A percentile compares a stretch with the other conserved stretches of the same genome.
phyloP scores from a whole-genome alignment of 202 grass and related monocot species.

The Eragrostis tef region DNA sequence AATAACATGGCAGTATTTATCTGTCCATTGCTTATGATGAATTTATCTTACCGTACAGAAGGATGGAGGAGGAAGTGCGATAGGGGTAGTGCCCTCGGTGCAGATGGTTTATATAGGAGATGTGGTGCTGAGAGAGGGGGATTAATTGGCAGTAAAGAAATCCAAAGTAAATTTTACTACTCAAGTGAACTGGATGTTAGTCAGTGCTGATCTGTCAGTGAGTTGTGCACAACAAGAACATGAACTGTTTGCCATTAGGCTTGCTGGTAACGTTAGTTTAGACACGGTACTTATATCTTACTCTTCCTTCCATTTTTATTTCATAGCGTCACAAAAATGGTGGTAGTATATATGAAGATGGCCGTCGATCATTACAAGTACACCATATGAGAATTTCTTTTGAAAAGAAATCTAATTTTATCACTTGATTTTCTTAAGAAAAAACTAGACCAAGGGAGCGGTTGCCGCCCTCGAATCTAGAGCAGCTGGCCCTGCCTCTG shows the following conservation, averaged over 20 bases:
- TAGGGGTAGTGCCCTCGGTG: background rate
- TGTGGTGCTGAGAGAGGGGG: background rate
- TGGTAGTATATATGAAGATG: too few relatives aligned
- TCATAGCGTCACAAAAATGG: too few relatives aligned
- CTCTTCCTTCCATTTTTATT: too few relatives aligned
- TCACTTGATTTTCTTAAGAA: background rate
- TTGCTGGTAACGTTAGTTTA: too few relatives aligned
- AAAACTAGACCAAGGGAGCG: background rate
- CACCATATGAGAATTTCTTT: too few relatives aligned
- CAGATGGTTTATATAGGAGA: too few relatives aligned
- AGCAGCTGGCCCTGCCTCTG: too few relatives aligned
- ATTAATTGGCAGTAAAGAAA: background rate
- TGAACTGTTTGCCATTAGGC: background rate
- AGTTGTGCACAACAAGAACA: background rate
- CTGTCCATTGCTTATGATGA: background rate
- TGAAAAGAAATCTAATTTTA: too few relatives aligned
- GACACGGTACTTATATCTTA: too few relatives aligned
- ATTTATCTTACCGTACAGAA: background rate
- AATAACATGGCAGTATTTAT: background rate
- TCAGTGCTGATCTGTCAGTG: background rate
- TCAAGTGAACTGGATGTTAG: background rate
- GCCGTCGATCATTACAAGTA: too few relatives aligned
- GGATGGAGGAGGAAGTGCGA: background rate
- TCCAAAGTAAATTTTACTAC: background rate
- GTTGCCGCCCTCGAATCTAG: too few relatives aligned